Conservation (phyloP, 2,329 filamentous ascomycete genomes). For the Xylaria arbuscula region DNA sequence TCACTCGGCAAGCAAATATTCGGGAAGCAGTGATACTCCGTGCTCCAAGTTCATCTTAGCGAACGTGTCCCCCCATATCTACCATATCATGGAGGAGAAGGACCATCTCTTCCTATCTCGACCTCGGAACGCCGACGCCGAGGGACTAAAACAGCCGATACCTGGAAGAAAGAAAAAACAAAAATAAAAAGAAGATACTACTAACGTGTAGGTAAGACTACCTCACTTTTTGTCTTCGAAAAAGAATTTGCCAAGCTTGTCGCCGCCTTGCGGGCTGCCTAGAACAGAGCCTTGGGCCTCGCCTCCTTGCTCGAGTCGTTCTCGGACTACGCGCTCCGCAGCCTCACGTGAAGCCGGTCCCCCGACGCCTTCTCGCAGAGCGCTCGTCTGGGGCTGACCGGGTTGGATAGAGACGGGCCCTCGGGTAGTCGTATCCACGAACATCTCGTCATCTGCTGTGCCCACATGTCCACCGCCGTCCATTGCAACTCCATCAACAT, state of each 20-base stretch:
- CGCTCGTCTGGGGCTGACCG: conserved; percentile 53
- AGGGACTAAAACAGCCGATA: not conserved
- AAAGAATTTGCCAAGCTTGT: conserved; percentile 67
- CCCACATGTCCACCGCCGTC: conserved; percentile 61
- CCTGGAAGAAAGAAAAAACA: too few relatives aligned
- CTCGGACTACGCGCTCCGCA: conserved; percentile 72
- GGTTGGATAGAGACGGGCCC: conserved; percentile 62
- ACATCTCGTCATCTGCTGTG: conserved; percentile 60
- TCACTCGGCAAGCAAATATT: conserved; percentile 1
- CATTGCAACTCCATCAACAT: conserved; percentile 73
- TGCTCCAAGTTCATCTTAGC: conserved; percentile 31
- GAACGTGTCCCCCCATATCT: conserved; percentile 19
- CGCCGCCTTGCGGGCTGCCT: conserved; percentile 58
- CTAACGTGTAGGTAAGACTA: not conserved
- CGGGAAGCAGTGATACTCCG: conserved; percentile 22
- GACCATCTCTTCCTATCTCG: conserved; percentile 13
- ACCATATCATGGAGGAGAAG: not conserved
- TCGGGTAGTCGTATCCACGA: conserved; percentile 73
- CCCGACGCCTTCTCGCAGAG: conserved; percentile 51
- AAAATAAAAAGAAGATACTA: not conserved
- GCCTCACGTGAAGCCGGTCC: conserved; percentile 59
- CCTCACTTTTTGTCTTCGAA: conserved; percentile 64
- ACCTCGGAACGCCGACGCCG: conserved; percentile 15
- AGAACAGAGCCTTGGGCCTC: conserved; percentile 57
- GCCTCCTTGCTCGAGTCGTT: conserved; percentile 66